Base-by-base conservation (phyloP, 1,284 basidiomycete species). In the Xerocomus amazonicus region DNA sequence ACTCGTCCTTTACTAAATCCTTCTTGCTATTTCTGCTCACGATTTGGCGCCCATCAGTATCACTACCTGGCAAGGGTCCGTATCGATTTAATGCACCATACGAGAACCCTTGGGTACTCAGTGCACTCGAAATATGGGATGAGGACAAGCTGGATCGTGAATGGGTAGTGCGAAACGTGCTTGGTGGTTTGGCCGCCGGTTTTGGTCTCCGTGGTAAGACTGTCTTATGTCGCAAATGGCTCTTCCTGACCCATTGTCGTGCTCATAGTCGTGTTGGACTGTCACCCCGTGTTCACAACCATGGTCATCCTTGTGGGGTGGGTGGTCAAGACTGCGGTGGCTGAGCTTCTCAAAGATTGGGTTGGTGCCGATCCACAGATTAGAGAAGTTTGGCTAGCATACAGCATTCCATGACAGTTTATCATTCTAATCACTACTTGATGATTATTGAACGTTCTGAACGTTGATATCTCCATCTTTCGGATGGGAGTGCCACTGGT, bases 1-100 rank as follows among this genome's bases (percentile, higher is more conserved):
- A 93, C 64, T 92, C 92, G 1, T 92, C 92, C 1, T 72, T 95
- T 32, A 87, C 89, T 2, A 95, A 95, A 57, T 77, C 92, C 9
- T 87, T 94, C 63, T 78, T 96, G 4, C 80, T 94, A 19, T 82
- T 91, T 55, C 73, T 91, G 14, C 78, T 96, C 14, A 83, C 89
- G 0, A 84, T 96, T 53, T 96, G 92, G 92, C 78, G 78, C 27
- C 81, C 84, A 7, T 75, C 77, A 4, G 41, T 52, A 3, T 56
- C 54, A 17, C 31, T 58, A 7, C 61, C 63, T 14, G 66, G 51
- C 32, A 52, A 63, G 40, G 52, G 52, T 9, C 57, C 56, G 14
- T 57, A 62, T 54, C 57, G 45, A 14, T 66, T 56, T 32, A 61
- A 65, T 55, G 52, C 59, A 38, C 51, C 59, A 34, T 65, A 62